Conservation (phyloP, 2,329 filamentous ascomycete species). For the Clonostachys solani region DNA sequence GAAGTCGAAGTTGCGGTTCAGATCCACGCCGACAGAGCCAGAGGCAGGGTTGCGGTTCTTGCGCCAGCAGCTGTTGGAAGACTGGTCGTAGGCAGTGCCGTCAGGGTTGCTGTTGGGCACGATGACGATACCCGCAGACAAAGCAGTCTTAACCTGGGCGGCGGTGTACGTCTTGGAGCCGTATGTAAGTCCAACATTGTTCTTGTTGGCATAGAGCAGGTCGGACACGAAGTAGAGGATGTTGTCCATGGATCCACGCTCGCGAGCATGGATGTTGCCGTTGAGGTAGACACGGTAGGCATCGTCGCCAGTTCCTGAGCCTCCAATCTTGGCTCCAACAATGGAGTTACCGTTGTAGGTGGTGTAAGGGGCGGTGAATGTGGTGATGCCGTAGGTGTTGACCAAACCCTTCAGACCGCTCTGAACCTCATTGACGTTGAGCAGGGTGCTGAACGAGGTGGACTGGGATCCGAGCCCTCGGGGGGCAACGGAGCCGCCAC, state of each 20-base stretch:
- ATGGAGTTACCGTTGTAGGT: constrained; percentile 37
- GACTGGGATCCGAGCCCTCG: constrained; percentile 18
- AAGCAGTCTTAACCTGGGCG: constrained; percentile 42
- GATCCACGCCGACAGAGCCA: constrained; percentile 36
- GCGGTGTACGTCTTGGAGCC: constrained; percentile 46
- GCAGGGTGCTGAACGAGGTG: constrained; percentile 31
- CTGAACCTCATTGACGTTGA: constrained; percentile 38
- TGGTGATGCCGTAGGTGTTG: constrained; percentile 26
- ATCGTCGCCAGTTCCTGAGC: not conserved
- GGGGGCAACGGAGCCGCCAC: constrained; percentile 26
- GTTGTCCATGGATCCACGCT: constrained; percentile 51
- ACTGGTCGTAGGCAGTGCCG: constrained; percentile 46
- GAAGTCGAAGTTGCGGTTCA: constrained; percentile 55
- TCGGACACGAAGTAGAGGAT: constrained; percentile 54
- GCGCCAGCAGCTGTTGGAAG: constrained; percentile 44
- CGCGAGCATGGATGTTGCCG: constrained; percentile 45
- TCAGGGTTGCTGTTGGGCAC: constrained; percentile 48
- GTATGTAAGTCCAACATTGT: constrained; percentile 43
- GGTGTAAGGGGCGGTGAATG: constrained; percentile 33
- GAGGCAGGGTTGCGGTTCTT: constrained; percentile 47
- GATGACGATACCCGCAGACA: constrained; percentile 48
- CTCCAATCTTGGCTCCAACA: not conserved
- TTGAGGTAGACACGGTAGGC: constrained; percentile 1
- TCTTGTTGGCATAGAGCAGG: constrained; percentile 46
- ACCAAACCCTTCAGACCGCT: constrained; percentile 37